These are phyloP conservation scores for Podospora bellae-mahoneyi DNA, from an alignment of 495 filamentous ascomycete species.

Conservation along the genomic window DNA sequence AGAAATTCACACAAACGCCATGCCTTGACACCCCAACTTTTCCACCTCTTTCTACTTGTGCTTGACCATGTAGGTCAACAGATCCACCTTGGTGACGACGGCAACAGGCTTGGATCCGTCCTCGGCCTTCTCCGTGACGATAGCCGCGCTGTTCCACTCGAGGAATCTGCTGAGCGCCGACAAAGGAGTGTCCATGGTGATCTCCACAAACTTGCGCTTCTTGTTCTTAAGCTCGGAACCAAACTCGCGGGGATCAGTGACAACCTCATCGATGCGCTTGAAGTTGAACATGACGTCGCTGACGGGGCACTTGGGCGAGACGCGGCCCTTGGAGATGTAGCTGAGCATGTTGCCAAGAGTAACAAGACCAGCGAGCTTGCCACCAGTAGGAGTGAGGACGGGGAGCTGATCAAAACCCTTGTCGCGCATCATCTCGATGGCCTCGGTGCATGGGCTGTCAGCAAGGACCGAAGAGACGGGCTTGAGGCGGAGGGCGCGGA, in stretches of 20 bases:
- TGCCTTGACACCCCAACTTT: constrained; percentile 6
- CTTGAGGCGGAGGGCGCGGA: constrained; percentile 79
- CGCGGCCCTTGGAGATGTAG: constrained; percentile 78
- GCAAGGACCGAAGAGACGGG: constrained; percentile 81
- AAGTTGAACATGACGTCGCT: constrained; percentile 97
- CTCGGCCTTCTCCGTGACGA: constrained; percentile 72
- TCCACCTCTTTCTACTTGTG: constrained; percentile 37
- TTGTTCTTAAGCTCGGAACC: constrained; percentile 44
- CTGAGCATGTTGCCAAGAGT: constrained; percentile 93
- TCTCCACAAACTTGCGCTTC: constrained; percentile 80
- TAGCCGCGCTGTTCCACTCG: constrained; percentile 94
- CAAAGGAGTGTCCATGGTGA: constrained; percentile 85
- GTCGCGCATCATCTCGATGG: constrained; percentile 95
- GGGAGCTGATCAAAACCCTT: constrained; percentile 96
- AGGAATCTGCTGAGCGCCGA: constrained; percentile 84
- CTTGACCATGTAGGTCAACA: constrained; percentile 89
- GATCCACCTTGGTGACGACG: constrained; percentile 93
- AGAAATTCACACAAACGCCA: constrained; percentile 8
- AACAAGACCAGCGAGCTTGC: constrained; percentile 80
- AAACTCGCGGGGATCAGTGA: constrained; percentile 75
- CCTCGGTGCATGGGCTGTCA: constrained; percentile 67
- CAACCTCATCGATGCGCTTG: constrained; percentile 73
- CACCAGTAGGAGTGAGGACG: constrained; percentile 66
- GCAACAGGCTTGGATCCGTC: constrained; percentile 68
- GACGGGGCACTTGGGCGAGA: constrained; percentile 66